A percentile compares a stretch with the other conserved stretches of the same genome.
These are phyloP conservation scores for Aspergillus flavus DNA, from an alignment of 2,329 filamentous ascomycete species.

Conservation along the genomic window DNA sequence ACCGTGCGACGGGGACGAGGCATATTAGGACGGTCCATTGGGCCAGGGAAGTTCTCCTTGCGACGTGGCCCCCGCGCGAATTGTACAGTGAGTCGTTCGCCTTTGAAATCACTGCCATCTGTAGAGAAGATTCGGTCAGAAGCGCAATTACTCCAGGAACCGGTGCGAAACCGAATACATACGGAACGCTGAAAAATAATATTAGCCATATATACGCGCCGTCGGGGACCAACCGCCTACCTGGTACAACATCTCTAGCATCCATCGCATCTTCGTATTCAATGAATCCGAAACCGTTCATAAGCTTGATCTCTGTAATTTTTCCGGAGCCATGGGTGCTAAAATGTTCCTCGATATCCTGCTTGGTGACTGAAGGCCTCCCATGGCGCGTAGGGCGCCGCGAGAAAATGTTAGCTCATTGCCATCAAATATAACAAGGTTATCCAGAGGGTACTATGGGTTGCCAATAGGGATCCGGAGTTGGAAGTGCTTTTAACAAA, in stretches of 20 bases:
- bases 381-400: slow-evolving; percentile 31
- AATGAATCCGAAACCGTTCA: slow-evolving; percentile 99
- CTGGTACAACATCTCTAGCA: slow-evolving; percentile 95
- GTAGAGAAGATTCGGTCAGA: slow-evolving; percentile 33
- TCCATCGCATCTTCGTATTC: slow-evolving; percentile 99
- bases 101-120: slow-evolving; percentile 99
- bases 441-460: slow-evolving; percentile 14
- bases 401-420: slow-evolving; percentile 35
- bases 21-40: slow-evolving; percentile 63
- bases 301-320: slow-evolving; percentile 98
- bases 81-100: slow-evolving; percentile 94
- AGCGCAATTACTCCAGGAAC: slow-evolving; percentile 54
- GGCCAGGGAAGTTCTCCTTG: slow-evolving; percentile 65
- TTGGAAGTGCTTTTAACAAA: slow-evolving; percentile 10
- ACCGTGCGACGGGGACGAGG: slow-evolving; percentile 90
- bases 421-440: slow-evolving; percentile 27
- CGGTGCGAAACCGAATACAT: slow-evolving; percentile 53
- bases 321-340: slow-evolving; percentile 93
- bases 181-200: slow-evolving; percentile 56
- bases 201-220: slow-evolving; percentile 22
- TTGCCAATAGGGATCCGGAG: slow-evolving; percentile 21
- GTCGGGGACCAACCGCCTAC: slow-evolving; percentile 57
- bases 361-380: slow-evolving; percentile 77
- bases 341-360: slow-evolving; percentile 95
- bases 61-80: slow-evolving; percentile 87